Base-by-base conservation (phyloP, 306 rosid species). In the Ormosia emarginata region DNA sequence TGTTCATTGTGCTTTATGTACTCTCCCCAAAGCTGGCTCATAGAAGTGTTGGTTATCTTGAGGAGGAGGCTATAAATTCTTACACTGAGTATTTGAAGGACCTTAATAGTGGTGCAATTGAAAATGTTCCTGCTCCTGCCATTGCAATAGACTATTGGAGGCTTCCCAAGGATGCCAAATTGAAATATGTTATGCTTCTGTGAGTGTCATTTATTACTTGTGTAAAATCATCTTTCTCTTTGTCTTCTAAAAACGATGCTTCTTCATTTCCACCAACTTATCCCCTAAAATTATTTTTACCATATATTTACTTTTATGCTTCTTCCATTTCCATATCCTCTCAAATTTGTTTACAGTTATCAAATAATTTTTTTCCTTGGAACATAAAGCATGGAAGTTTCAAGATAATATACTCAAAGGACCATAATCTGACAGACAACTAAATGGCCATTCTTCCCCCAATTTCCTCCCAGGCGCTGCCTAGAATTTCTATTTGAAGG, bases 141-240 rank as follows among this genome's bases (percentile, higher is more conserved):
- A 92, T 92, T 59, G 92, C 97, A 2, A 90, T 92, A 53, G 97
- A 92, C 79, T 92, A 92, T 74, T 92, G 97, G 95, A 89, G 90
- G 82, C 87, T 92, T 32, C 95, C 95, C 1, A 88, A 89, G 52
- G 92, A 89, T 59, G 91, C 97, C 2, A 90, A 84, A 7, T 88
- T 92, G 8, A 89, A 86, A 56, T 95, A 92, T 82, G 97, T 90
- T 59, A 89, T 81, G 95, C 97, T 85, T 90, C 92, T 13, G 93
- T 92, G 7, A 89, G 92, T 88, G 3, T 61, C 58, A 5, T 15
- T 84, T 71, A 13, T 43, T 30, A 43, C 69, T 68, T 11, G 68
- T 73, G 1, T 52, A 8, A 59, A 24, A 24, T 68, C 36, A 50
- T 74, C 53, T 53, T 57, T 74, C 18, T 41, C 1, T 33, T 29